Conservation (phyloP, 139 green algal species). For the Closterium sp. region DNA sequence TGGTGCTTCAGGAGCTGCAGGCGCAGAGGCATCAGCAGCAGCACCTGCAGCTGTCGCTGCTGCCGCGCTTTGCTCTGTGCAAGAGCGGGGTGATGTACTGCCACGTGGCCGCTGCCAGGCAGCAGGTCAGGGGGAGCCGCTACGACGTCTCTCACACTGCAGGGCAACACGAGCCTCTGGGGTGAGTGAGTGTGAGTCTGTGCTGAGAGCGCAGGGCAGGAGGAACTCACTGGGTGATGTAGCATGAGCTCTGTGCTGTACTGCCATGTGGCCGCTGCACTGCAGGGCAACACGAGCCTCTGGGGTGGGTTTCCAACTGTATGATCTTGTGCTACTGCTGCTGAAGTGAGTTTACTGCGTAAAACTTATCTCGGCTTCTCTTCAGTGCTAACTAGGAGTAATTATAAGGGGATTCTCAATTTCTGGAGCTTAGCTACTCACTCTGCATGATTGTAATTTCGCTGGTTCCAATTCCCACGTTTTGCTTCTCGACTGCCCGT, state of each 20-base stretch:
- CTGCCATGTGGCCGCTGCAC: background rate
- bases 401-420: too few species aligned
- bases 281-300: background rate
- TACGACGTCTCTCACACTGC: background rate
- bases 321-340: too few species aligned
- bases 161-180: background rate
- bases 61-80: conserved; percentile 20
- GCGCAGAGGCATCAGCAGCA: conserved; percentile 15
- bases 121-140: background rate
- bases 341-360: too few species aligned
- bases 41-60: background rate
- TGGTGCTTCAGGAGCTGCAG: background rate
- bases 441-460: background rate
- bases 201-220: background rate
- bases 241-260: too few species aligned
- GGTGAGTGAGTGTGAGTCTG: background rate
- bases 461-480: background rate
- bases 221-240: background rate
- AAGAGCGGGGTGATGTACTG: conserved; percentile 49
- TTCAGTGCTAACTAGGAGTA: too few species aligned
- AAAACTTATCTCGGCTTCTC: too few species aligned
- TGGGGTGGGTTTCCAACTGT: background rate
- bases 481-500: too few species aligned
- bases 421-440: too few species aligned
- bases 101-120: conserved; percentile 8